Evolutionary conservation across 805 yeast species (phyloP), one percentile per base, ranked within the genome.

Genomic region (Millerozyma acaciae): DNA sequence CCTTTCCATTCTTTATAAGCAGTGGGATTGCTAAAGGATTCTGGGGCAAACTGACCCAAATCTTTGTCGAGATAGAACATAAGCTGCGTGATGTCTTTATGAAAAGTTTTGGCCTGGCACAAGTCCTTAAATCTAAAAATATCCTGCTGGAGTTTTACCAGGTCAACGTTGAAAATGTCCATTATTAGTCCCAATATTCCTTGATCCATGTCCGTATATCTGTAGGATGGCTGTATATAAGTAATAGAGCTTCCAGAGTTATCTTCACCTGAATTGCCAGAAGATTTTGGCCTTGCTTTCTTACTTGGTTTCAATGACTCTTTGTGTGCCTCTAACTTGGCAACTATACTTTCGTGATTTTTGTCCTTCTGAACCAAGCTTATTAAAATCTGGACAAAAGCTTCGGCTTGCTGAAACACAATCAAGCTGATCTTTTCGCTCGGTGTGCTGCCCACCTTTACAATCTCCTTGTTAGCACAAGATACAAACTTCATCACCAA

Each of bases 201-300:
- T 38, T 68, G 65, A 13, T 76, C 73, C 57, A 82, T 74, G 39
- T 81, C 85, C 0, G 65, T 42, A 2, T 78, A 35, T 22, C 69
- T 63, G 47, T 70, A 82, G 0, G 80, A 63, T 2, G 85, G 84
- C 21, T 55, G 55, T 3, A 53, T 50, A 33, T 56, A 63, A 20
- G 44, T 50, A 2, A 39, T 48, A 33, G 43, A 40, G 9, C 34
- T 24, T 8, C 36, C 28, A 3, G 33, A 15, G 4, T 38, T 15
- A 2, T 31, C 9, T 21, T 37, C 4, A n/a, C 29, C 30, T 5
- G 27, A 21, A n/a, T 21, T n/a, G 5, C n/a, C 10, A 24, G 35
- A 10, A 35, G 38, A 16, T 38, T 16, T 12, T 38, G 32, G 21
- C 29, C 26, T 19, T 23, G 13, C 15, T n/a, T 28, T 28, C 6